A percentile compares a stretch with the other conserved stretches of the same genome.
These are phyloP conservation scores for Pseudopediastrum boryanum DNA, from an alignment of 139 green algal species.

Conservation along the genomic window DNA sequence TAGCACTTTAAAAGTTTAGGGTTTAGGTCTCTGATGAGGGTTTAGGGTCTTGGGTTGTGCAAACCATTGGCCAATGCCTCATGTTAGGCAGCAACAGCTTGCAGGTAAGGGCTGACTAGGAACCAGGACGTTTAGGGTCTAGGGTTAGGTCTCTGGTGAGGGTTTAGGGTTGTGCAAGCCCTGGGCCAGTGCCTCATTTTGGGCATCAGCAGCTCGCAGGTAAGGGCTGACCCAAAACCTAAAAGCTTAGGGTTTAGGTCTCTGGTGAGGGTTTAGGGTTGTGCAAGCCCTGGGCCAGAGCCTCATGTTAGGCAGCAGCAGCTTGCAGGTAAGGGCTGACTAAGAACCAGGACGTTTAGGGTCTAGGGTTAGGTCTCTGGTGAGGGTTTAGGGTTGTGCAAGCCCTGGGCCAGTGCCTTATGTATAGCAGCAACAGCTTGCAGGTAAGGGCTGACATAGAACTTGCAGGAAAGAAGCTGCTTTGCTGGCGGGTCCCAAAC, in stretches of 20 bases:
- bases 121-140: not conserved
- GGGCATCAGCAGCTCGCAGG: conserved; percentile 27
- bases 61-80: conserved; percentile 22
- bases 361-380: not conserved
- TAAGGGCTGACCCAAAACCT: no score
- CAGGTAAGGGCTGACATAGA: not conserved
- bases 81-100: conserved; percentile 17
- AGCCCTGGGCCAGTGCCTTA: not conserved
- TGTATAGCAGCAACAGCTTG: not conserved
- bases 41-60: not conserved
- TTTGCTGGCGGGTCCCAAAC: no score
- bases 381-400: not conserved
- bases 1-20: no score
- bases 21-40: conserved; percentile 5
- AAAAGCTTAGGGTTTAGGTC: not conserved
- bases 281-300: conserved; percentile 18
- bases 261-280: conserved; percentile 2
- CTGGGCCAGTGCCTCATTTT: not conserved
- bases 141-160: not conserved
- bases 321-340: conserved; percentile 3
- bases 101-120: not conserved
- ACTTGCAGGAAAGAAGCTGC: no score
- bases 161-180: conserved; percentile 1
- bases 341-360: not conserved
- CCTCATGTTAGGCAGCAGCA: conserved; percentile 24